phyloP scores from a whole-genome alignment of 75 land plant species.

The Picea glauca region DNA sequence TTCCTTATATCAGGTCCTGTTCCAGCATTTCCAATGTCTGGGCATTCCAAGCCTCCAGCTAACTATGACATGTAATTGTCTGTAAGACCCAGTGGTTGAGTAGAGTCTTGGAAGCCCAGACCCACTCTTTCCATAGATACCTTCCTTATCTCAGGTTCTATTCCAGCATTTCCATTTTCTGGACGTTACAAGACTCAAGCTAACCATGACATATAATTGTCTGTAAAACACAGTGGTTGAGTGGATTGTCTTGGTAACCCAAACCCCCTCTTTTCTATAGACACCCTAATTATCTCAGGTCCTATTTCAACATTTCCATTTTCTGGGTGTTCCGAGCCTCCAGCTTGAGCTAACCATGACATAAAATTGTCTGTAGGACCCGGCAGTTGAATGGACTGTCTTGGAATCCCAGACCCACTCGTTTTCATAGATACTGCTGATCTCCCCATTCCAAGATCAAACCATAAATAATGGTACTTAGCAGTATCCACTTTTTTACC shows the following conservation, averaged over 20 bases:
- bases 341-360: not conserved
- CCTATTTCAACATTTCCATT: not conserved
- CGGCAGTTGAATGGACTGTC: too few species aligned
- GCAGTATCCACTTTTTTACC: not conserved
- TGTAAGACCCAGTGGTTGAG: too few species aligned
- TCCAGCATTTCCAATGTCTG: too few species aligned
- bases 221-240: not conserved
- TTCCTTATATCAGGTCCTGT: too few species aligned
- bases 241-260: too few species aligned
- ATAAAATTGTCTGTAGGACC: not conserved
- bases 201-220: not conserved
- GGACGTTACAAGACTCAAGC: not conserved
- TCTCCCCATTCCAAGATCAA: not conserved
- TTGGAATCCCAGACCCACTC: too few species aligned
- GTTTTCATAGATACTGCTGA: not conserved
- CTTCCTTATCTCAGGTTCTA: slow-evolving; percentile 3
- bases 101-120: too few species aligned
- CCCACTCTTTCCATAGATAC: not conserved
- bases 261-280: not conserved
- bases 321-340: not conserved
- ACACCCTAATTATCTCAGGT: not conserved
- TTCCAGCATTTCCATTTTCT: not conserved
- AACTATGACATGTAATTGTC: too few species aligned
- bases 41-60: too few species aligned
- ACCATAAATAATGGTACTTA: not conserved